These are phyloP conservation scores for Nyssa sinensis DNA, from an alignment of 148 eudicot genomes.

Conservation along the genomic window DNA sequence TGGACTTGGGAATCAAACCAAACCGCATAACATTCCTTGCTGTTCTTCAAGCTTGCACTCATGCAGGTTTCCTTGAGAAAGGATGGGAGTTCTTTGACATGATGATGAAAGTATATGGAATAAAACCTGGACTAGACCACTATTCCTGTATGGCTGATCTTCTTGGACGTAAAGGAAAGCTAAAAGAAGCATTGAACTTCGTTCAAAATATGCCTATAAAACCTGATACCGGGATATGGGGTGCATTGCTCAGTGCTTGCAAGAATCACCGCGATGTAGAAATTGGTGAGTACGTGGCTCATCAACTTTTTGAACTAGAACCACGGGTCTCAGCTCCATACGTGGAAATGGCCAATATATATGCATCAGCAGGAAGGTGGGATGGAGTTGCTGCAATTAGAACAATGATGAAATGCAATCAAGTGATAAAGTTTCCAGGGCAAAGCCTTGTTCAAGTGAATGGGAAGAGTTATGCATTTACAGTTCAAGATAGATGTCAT, in stretches of 20 bases:
- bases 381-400: conserved; percentile 50
- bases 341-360: conserved; percentile 71
- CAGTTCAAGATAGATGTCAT: conserved; percentile 60
- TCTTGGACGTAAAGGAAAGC: conserved; percentile 66
- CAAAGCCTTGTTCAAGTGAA: conserved; percentile 47
- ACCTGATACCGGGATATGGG: conserved; percentile 70
- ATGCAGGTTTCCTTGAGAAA: conserved; percentile 57
- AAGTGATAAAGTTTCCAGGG: conserved; percentile 60
- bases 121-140: conserved; percentile 53
- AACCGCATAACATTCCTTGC: conserved; percentile 61
- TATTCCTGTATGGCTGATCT: conserved; percentile 69
- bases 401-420: conserved; percentile 48
- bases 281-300: conserved; percentile 51
- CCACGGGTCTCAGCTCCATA: conserved; percentile 56
- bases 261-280: conserved; percentile 49
- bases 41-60: conserved; percentile 71
- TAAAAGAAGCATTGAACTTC: conserved; percentile 50
- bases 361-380: conserved; percentile 62
- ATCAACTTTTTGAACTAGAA: conserved; percentile 39
- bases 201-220: conserved; percentile 44
- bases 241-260: conserved; percentile 62
- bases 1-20: conserved; percentile 45
- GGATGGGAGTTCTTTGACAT: conserved; percentile 53
- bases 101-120: conserved; percentile 43
- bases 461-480: conserved; percentile 54